These are phyloP conservation scores for Bipolaris zeicola DNA, from an alignment of 2,329 filamentous ascomycete genomes.

Conservation along the genomic window DNA sequence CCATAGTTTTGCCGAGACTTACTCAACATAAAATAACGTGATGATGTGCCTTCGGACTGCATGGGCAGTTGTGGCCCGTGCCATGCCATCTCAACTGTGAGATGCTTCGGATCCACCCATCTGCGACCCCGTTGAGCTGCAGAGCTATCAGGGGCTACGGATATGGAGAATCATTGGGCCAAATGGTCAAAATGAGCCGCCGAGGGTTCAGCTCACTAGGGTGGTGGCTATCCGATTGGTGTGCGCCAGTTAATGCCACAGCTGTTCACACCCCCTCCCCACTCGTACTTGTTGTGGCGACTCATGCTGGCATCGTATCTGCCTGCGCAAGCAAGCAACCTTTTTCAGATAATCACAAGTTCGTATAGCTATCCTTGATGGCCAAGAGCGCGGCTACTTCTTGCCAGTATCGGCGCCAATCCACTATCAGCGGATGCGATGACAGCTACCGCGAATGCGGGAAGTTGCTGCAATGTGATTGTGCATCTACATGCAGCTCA, in stretches of 20 bases:
- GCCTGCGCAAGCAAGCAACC: constrained; percentile 18
- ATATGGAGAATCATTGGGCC: constrained; percentile 19
- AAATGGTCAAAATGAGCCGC: constrained; percentile 9
- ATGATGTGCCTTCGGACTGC: constrained; percentile 16
- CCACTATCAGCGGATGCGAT: background rate
- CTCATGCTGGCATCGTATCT: constrained; percentile 19
- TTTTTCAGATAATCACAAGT: constrained; percentile 16
- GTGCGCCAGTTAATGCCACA: constrained; percentile 17
- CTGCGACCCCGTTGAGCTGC: constrained; percentile 30
- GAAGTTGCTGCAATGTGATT: constrained; percentile 5
- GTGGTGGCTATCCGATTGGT: constrained; percentile 23
- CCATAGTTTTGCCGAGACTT: constrained; percentile 24
- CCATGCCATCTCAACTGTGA: constrained; percentile 14
- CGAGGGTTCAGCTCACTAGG: constrained; percentile 20
- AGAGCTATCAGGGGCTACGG: constrained; percentile 15
- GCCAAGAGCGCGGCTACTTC: constrained; percentile 10
- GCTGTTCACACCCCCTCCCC: constrained; percentile 13
- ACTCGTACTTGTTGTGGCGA: constrained; percentile 9
- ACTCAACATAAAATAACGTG: constrained; percentile 24
- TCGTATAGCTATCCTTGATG: constrained; percentile 5
- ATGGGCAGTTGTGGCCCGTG: constrained; percentile 9
- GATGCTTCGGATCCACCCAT: constrained; percentile 20
- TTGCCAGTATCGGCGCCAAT: constrained; percentile 6
- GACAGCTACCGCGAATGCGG: background rate
- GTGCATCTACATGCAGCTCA: constrained; percentile 10